phyloP scores from a whole-genome alignment of 2,329 filamentous ascomycete genomes.

The Thyridium curvatum region DNA sequence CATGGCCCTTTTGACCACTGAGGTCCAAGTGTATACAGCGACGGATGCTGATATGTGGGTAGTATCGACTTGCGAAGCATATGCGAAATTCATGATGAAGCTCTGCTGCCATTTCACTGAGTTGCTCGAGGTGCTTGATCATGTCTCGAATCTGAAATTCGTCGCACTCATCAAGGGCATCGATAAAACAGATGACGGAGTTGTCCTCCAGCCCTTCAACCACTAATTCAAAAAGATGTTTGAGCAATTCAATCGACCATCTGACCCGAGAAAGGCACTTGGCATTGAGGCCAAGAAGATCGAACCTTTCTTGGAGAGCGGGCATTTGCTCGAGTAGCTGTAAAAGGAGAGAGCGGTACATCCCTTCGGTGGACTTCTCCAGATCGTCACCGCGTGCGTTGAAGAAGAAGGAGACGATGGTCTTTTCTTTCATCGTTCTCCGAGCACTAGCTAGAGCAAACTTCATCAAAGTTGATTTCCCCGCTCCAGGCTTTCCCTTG shows the following conservation, averaged over 20 bases:
- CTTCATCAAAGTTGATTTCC: conserved; percentile 39
- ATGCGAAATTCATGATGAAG: conserved; percentile 16
- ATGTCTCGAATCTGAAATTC: conserved; percentile 33
- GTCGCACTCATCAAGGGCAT: conserved; percentile 44
- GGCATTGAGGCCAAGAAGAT: conserved; percentile 5
- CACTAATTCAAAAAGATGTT: conserved; percentile 8
- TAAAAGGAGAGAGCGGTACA: conserved; percentile 40
- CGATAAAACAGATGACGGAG: conserved; percentile 20
- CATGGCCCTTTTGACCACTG: conserved; percentile 26
- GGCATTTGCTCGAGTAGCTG: conserved; percentile 31
- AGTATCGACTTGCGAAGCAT: conserved; percentile 41
- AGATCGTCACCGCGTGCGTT: conserved; percentile 33
- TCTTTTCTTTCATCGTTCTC: background rate
- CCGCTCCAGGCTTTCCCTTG: conserved; percentile 32
- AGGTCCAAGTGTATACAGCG: conserved; percentile 21
- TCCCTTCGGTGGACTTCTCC: conserved; percentile 35
- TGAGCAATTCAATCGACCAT: conserved; percentile 6
- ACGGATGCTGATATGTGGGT: conserved; percentile 30
- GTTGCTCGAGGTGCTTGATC: conserved; percentile 32
- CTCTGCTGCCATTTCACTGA: conserved; percentile 19
- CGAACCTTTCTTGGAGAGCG: conserved; percentile 21
- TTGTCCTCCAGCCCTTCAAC: conserved; percentile 6
- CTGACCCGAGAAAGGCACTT: too few species aligned
- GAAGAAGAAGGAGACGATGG: conserved; percentile 37
- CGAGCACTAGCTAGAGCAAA: conserved; percentile 14